Percentiles rank a stretch among this genome's conserved stretches.
phyloP scores from a whole-genome alignment of 768 basidiomycete genomes.

The Auriscalpium vulgare region DNA sequence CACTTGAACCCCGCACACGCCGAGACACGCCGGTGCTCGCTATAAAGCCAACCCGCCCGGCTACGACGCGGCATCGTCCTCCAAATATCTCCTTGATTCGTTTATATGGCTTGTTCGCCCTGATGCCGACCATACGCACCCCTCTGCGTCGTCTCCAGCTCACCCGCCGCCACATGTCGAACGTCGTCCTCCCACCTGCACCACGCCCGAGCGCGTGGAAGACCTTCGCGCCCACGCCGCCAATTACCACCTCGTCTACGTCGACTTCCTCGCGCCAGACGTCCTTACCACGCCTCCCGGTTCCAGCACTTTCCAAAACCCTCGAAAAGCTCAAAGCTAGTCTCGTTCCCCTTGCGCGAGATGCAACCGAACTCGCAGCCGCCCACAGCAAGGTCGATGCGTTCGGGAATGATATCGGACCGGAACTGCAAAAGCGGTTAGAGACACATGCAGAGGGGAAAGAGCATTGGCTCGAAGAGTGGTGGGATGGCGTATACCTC shows the following conservation, averaged over 20 bases:
- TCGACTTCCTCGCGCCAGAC: constrained; percentile 61
- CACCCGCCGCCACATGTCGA: neutral
- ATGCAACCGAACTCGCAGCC: constrained; percentile 45
- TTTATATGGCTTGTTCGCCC: neutral
- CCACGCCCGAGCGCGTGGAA: constrained; percentile 62
- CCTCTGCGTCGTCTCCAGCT: neutral
- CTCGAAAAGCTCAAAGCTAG: constrained; percentile 61
- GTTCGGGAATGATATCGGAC: constrained; percentile 39
- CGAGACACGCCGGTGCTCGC: neutral
- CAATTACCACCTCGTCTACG: constrained; percentile 27
- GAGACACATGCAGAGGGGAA: constrained; percentile 42
- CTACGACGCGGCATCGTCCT: neutral
- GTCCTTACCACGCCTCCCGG: constrained; percentile 64
- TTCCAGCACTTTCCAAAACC: constrained; percentile 61
- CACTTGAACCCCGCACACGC: neutral
- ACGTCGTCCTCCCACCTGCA: constrained; percentile 7
- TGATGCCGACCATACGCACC: neutral
- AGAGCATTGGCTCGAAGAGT: constrained; percentile 83
- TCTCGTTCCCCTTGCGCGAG: constrained; percentile 66
- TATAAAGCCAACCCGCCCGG: neutral
- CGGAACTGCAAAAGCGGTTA: constrained; percentile 57
- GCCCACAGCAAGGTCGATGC: constrained; percentile 58
- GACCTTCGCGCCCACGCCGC: constrained; percentile 50
- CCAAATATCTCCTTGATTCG: neutral
- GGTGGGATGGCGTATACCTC: constrained; percentile 89